Evolutionary conservation across 1,284 basidiomycete species (phyloP).

Genomic region (Cryptococcus sp.): DNA sequence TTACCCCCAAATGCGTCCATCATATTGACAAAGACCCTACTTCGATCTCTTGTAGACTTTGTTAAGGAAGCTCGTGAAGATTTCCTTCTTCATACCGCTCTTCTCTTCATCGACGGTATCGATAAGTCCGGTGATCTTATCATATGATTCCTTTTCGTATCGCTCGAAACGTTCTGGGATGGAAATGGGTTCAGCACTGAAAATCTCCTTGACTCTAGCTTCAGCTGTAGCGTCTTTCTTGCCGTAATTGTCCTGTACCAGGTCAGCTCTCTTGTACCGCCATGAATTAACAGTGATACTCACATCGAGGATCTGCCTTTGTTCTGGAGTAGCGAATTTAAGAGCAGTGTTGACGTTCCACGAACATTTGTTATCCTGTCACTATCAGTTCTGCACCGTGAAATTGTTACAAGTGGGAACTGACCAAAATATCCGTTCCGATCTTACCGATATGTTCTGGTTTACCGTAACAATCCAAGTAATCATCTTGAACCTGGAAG

Average conservation of each 20-base stretch:
- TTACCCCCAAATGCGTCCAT: neutral
- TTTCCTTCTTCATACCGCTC: constrained; percentile 66
- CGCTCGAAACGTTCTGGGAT: constrained; percentile 64
- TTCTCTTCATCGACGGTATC: constrained; percentile 61
- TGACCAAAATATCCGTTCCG: constrained; percentile 89
- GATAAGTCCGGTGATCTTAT: constrained; percentile 63
- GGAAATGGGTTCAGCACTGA: constrained; percentile 59
- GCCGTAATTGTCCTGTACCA: constrained; percentile 76
- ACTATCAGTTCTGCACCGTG: neutral
- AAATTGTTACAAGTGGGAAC: constrained; percentile 26
- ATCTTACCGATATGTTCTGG: constrained; percentile 94
- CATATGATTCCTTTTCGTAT: constrained; percentile 76
- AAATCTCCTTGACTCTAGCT: constrained; percentile 71
- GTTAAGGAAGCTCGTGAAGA: constrained; percentile 77
- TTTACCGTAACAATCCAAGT: constrained; percentile 85
- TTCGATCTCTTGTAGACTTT: constrained; percentile 88
- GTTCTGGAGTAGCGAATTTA: constrained; percentile 59
- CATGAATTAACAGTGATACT: constrained; percentile 11
- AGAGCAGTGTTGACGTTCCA: constrained; percentile 95
- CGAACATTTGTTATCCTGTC: constrained; percentile 89
- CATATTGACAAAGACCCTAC: constrained; percentile 45
- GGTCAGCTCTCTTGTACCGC: neutral
- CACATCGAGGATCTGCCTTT: constrained; percentile 55
- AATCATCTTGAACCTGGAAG: constrained; percentile 99
- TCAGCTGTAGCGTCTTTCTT: constrained; percentile 65